A percentile compares a stretch with the other conserved stretches of the same genome.
phyloP scores from a whole-genome alignment of 2,329 filamentous ascomycete genomes.

The Colletotrichum sojae region DNA sequence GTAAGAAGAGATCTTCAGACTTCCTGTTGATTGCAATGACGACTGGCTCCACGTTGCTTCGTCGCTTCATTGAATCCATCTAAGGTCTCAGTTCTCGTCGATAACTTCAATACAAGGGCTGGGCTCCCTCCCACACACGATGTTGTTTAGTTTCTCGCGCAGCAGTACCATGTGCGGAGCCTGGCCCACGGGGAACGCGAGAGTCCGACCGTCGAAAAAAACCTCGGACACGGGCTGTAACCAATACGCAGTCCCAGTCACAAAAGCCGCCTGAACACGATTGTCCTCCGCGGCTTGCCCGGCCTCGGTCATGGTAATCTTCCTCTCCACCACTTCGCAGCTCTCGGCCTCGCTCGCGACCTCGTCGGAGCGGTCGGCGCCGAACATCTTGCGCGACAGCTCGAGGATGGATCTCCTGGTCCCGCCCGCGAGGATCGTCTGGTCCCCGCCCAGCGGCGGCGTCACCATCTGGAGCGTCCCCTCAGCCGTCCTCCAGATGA shows the following conservation, averaged over 20 bases:
- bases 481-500: conserved; percentile 5
- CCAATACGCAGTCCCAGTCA: conserved; percentile 86
- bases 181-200: conserved; percentile 66
- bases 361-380: conserved; percentile 48
- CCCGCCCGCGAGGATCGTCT: conserved; percentile 12
- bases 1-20: too few relatives aligned
- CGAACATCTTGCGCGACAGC: conserved; percentile 10
- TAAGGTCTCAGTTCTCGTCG: not conserved
- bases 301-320: conserved; percentile 85
- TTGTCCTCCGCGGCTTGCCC: conserved; percentile 80
- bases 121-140: not conserved
- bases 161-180: not conserved
- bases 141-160: not conserved
- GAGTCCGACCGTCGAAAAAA: conserved; percentile 74
- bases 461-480: conserved; percentile 4
- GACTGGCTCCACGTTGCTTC: not conserved
- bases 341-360: conserved; percentile 55
- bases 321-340: conserved; percentile 82
- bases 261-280: conserved; percentile 85
- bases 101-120: not conserved
- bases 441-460: not conserved
- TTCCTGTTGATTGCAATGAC: too few relatives aligned
- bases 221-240: conserved; percentile 58
- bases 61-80: not conserved
- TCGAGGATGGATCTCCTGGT: conserved; percentile 16